Evolutionary conservation across 805 yeast species (phyloP).

Genomic region (Candida jianshihensis): DNA sequence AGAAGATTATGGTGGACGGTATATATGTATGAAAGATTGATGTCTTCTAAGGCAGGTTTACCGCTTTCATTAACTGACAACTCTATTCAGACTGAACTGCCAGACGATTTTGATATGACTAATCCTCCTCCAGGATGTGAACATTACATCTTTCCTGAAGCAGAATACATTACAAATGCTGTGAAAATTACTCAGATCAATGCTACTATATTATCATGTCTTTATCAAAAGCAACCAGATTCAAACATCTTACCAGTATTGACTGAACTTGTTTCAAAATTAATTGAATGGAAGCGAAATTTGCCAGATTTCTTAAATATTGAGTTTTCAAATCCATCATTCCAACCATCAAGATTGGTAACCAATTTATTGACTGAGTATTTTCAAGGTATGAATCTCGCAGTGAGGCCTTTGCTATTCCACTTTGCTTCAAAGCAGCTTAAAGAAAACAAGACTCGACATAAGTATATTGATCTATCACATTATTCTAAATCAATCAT

Average conservation of each 20-base stretch:
- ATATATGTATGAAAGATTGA: slow-evolving; percentile 77
- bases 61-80: slow-evolving; percentile 77
- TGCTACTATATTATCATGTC: slow-evolving; percentile 60
- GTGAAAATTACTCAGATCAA: slow-evolving; percentile 74
- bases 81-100: slow-evolving; percentile 72
- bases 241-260: slow-evolving; percentile 71
- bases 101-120: slow-evolving; percentile 63
- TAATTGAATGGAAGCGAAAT: slow-evolving; percentile 60
- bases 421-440: slow-evolving; percentile 69
- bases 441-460: slow-evolving; percentile 38
- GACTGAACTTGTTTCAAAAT: slow-evolving; percentile 58
- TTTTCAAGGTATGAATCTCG: slow-evolving; percentile 74
- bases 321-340: slow-evolving; percentile 45
- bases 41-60: slow-evolving; percentile 75
- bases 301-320: slow-evolving; percentile 60
- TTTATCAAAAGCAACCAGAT: slow-evolving; percentile 71
- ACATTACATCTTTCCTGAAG: slow-evolving; percentile 69
- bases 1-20: slow-evolving; percentile 85
- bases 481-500: slow-evolving; percentile 61
- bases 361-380: slow-evolving; percentile 78
- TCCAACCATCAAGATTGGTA: slow-evolving; percentile 55
- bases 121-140: slow-evolving; percentile 53
- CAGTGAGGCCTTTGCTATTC: slow-evolving; percentile 69
- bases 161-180: slow-evolving; percentile 70
- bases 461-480: slow-evolving; percentile 56